These are phyloP conservation scores for Exophiala xenobiotica DNA, from an alignment of 2,329 filamentous ascomycete genomes.

Conservation along the genomic window DNA sequence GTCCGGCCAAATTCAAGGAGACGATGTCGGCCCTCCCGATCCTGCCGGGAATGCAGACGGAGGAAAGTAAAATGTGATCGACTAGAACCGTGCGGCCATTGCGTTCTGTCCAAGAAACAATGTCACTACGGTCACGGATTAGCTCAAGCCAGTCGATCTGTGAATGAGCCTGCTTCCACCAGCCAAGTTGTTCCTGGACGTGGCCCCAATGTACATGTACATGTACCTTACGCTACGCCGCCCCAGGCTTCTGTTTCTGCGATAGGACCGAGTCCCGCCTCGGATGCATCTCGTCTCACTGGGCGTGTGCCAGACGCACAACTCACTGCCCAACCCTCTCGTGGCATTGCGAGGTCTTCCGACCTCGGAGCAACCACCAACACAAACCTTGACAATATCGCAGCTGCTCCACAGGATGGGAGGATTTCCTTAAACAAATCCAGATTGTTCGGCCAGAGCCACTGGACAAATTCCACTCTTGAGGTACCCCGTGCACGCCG, in stretches of 20 bases:
- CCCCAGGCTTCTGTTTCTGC: neutral
- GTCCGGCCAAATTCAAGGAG: neutral
- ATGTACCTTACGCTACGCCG: neutral
- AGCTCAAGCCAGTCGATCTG: neutral
- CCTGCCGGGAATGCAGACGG: constrained; percentile 1
- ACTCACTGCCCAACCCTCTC: neutral
- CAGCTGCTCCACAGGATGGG: constrained; percentile 1
- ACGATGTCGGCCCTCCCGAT: neutral
- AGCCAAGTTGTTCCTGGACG: neutral
- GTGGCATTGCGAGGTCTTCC: neutral
- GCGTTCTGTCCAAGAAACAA: constrained; percentile 2
- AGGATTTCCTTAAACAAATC: constrained; percentile 26
- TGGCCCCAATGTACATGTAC: neutral
- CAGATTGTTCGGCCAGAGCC: constrained; percentile 31
- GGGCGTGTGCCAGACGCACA: neutral
- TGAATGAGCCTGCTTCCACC: neutral
- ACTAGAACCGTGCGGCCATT: constrained; percentile 1
- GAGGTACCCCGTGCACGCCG: constrained; percentile 18
- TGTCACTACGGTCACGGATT: constrained; percentile 1
- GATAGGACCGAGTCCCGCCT: neutral
- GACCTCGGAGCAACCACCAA: neutral
- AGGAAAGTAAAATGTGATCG: constrained; percentile 2
- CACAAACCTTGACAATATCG: neutral
- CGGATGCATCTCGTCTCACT: constrained; percentile 1
- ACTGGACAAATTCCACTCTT: constrained; percentile 31